Conservation (phyloP, 495 filamentous ascomycete species). For the Xylaria palmicola region DNA sequence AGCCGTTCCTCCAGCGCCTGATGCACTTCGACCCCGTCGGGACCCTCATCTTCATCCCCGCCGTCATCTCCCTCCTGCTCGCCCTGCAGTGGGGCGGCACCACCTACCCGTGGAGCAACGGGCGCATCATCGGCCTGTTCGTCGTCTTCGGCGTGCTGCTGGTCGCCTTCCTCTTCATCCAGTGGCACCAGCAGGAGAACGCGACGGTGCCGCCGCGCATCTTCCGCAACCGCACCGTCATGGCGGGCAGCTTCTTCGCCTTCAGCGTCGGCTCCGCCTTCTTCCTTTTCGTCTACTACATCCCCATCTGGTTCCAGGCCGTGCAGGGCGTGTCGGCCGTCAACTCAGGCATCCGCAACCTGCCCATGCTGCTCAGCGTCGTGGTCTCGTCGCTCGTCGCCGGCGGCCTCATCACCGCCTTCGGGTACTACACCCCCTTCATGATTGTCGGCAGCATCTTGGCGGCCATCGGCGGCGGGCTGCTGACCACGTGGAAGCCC, state of each 20-base stretch:
- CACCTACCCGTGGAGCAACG: conserved; percentile 63
- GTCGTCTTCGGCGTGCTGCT: conserved; percentile 66
- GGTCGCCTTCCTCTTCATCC: conserved; percentile 56
- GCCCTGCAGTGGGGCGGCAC: conserved; percentile 84
- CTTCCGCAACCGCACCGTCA: conserved; percentile 67
- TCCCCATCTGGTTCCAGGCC: conserved; percentile 90
- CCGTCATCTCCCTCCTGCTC: conserved; percentile 68
- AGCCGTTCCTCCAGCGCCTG: conserved; percentile 46
- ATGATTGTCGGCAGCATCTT: conserved; percentile 62
- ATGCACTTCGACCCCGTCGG: conserved; percentile 67
- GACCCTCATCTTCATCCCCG: conserved; percentile 66
- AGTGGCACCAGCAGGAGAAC: conserved; percentile 61
- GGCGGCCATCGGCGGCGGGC: conserved; percentile 64
- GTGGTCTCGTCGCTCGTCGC: conserved; percentile 61
- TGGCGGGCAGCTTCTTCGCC: conserved; percentile 51
- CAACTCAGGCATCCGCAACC: conserved; percentile 71
- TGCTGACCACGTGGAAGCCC: conserved; percentile 62
- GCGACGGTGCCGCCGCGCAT: conserved; percentile 74
- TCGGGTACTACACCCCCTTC: conserved; percentile 78
- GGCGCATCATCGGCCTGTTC: conserved; percentile 67
- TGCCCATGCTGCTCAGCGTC: conserved; percentile 68
- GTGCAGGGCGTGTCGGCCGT: conserved; percentile 69
- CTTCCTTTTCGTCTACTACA: conserved; percentile 67
- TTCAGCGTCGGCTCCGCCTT: conserved; percentile 62
- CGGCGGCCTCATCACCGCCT: conserved; percentile 58